A percentile compares a stretch with the other conserved stretches of the same genome.
Evolutionary conservation across 2,329 filamentous ascomycete species (phyloP).

Genomic region (Aaosphaeria arxii): DNA sequence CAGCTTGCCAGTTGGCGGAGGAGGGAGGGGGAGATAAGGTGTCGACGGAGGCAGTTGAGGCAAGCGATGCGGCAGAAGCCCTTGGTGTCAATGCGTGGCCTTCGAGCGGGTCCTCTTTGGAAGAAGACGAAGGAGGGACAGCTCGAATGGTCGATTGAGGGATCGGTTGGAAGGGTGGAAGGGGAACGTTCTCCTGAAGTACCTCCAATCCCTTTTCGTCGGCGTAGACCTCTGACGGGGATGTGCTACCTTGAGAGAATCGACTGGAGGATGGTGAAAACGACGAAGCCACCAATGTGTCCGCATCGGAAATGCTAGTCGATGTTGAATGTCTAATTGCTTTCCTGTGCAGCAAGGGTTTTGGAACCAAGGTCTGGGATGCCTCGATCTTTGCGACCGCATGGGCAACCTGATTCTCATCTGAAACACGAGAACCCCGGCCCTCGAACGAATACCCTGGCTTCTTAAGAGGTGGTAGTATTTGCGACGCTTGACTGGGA

Average conservation of each 20-base stretch:
- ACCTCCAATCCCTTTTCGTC: constrained; percentile 29
- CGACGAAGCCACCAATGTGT: constrained; percentile 35
- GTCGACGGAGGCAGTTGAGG: constrained; percentile 26
- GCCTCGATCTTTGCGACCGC: constrained; percentile 37
- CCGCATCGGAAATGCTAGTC: constrained; percentile 37
- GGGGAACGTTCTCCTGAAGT: constrained; percentile 29
- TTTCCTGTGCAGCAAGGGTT: constrained; percentile 33
- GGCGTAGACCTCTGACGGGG: constrained; percentile 32
- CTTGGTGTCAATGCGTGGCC: constrained; percentile 33
- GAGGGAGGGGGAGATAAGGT: constrained; percentile 15
- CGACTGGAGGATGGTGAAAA: constrained; percentile 36
- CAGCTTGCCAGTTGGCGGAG: constrained; percentile 20
- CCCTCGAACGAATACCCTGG: constrained; percentile 38
- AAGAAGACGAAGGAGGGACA: constrained; percentile 23
- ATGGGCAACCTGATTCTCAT: constrained; percentile 33
- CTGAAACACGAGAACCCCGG: constrained; percentile 40
- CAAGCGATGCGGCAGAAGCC: constrained; percentile 35
- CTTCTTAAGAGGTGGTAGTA: constrained; percentile 36
- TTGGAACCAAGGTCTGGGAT: constrained; percentile 28
- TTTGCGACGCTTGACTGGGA: constrained; percentile 38
- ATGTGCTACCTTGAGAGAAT: constrained; percentile 38
- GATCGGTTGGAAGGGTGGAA: constrained; percentile 8
- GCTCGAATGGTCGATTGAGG: constrained; percentile 34
- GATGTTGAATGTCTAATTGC: constrained; percentile 35
- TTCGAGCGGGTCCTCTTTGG: constrained; percentile 25